These are phyloP conservation scores for Akanthomyces uredinophilus DNA, from an alignment of 2,329 filamentous ascomycete genomes.

Conservation along the genomic window DNA sequence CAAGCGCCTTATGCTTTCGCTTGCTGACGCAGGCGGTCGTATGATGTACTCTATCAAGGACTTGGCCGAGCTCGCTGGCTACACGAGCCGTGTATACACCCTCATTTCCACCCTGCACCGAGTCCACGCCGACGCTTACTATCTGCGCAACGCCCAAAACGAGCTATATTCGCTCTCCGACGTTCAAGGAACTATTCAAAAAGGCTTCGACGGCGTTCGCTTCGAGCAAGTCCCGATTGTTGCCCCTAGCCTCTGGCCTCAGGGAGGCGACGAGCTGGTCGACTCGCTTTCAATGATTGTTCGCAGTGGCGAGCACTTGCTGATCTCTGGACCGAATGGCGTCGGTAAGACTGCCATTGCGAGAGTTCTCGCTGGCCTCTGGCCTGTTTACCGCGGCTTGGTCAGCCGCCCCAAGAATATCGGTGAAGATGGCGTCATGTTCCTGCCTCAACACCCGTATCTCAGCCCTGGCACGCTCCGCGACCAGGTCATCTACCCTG, in stretches of 20 bases:
- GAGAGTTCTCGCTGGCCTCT: slow-evolving; percentile 83
- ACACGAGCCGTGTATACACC: slow-evolving; percentile 93
- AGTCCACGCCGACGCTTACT: slow-evolving; percentile 86
- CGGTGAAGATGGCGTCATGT: slow-evolving; percentile 94
- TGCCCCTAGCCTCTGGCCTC: slow-evolving; percentile 80
- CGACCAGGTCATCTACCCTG: slow-evolving; percentile 96
- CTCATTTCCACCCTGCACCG: slow-evolving; percentile 91
- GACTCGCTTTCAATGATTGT: slow-evolving; percentile 87
- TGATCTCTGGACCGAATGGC: slow-evolving; percentile 93
- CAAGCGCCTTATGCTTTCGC: slow-evolving; percentile 93
- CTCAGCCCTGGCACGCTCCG: slow-evolving; percentile 86
- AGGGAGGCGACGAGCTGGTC: slow-evolving; percentile 85
- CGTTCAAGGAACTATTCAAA: slow-evolving; percentile 88
- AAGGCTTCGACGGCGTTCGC: slow-evolving; percentile 89
- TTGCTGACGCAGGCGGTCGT: slow-evolving; percentile 89
- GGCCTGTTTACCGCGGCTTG: slow-evolving; percentile 92
- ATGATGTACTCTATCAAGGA: slow-evolving; percentile 99
- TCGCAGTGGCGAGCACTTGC: slow-evolving; percentile 82
- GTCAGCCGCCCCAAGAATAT: slow-evolving; percentile 78
- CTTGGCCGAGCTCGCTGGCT: slow-evolving; percentile 87
- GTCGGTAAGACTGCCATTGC: slow-evolving; percentile 88
- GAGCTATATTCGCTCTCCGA: slow-evolving; percentile 89
- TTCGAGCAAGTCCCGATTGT: slow-evolving; percentile 91
- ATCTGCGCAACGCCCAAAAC: slow-evolving; percentile 57
- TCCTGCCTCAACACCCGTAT: slow-evolving; percentile 90